Evolutionary conservation across 352 stramenopile genomes (phyloP).

Genomic region (Achlya hypogyna): DNA sequence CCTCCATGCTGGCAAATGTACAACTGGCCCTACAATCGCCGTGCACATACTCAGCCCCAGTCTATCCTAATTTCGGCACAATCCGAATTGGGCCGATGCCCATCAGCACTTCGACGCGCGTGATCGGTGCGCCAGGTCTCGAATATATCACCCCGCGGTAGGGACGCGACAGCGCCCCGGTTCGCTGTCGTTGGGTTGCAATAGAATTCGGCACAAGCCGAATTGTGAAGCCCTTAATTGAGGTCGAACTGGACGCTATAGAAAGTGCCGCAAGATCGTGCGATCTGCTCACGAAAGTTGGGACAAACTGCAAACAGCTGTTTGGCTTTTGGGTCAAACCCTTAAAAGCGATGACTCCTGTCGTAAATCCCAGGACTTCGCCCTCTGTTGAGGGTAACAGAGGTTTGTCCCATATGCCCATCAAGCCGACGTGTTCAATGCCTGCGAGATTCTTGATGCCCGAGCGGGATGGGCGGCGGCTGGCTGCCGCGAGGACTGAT

Average conservation of each 20-base stretch:
- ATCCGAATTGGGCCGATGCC: not conserved
- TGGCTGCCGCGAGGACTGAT: too few relatives aligned
- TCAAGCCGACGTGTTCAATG: too few relatives aligned
- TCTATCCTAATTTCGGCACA: not conserved
- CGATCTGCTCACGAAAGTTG: too few relatives aligned
- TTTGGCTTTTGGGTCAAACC: too few relatives aligned
- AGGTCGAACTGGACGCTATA: not conserved
- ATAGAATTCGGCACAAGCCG: not conserved
- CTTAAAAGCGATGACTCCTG: too few relatives aligned
- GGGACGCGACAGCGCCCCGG: not conserved
- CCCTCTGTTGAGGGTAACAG: too few relatives aligned
- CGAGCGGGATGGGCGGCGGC: too few relatives aligned
- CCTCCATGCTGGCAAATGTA: slow-evolving; percentile 8
- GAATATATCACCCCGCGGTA: not conserved
- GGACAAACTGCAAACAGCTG: too few relatives aligned
- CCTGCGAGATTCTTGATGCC: too few relatives aligned
- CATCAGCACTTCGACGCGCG: not conserved
- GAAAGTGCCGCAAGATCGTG: too few relatives aligned
- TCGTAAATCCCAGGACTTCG: too few relatives aligned
- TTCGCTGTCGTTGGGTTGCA: not conserved
- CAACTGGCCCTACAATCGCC: not conserved
- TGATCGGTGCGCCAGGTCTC: not conserved
- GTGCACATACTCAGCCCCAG: not conserved
- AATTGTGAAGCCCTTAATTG: not conserved
- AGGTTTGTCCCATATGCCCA: too few relatives aligned